Conservation (phyloP, 306 rosid genomes). For the Ceratonia siliqua region DNA sequence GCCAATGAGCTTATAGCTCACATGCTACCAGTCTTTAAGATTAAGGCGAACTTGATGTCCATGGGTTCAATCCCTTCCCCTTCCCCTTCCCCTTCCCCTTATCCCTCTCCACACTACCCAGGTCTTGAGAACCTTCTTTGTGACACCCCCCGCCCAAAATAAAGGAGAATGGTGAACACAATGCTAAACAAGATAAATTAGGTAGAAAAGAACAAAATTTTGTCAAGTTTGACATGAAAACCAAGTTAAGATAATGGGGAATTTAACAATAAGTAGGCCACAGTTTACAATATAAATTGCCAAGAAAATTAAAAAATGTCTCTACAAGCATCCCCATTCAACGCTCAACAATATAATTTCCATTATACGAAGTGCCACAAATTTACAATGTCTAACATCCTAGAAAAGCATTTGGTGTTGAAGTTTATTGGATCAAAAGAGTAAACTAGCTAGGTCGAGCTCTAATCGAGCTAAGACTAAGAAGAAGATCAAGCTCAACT, state of each 20-base stretch:
- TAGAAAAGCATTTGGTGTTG: not conserved
- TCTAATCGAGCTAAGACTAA: too few species aligned
- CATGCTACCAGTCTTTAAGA: not conserved
- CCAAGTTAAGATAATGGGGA: not conserved
- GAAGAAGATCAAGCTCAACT: too few species aligned
- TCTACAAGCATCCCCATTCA: not conserved
- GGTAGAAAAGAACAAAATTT: not conserved
- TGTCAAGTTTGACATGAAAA: not conserved
- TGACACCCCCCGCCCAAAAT: not conserved
- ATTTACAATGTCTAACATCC: constrained; percentile 2
- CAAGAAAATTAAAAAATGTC: not conserved
- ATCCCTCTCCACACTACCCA: not conserved
- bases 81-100: too few species aligned
- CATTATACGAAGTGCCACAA: not conserved
- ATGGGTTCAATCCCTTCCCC: not conserved
- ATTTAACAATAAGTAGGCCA: not conserved
- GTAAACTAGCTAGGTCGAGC: too few species aligned
- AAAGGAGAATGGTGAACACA: not conserved
- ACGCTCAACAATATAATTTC: not conserved
- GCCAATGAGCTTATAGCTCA: not conserved
- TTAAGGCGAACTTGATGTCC: too few species aligned
- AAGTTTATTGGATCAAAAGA: not conserved
- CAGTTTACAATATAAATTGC: not conserved
- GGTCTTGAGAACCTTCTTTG: not conserved
- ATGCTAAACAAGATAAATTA: not conserved